These are phyloP conservation scores for Blastobotrys buckinghamii DNA, from an alignment of 1,139 yeast species.

Conservation along the genomic window DNA sequence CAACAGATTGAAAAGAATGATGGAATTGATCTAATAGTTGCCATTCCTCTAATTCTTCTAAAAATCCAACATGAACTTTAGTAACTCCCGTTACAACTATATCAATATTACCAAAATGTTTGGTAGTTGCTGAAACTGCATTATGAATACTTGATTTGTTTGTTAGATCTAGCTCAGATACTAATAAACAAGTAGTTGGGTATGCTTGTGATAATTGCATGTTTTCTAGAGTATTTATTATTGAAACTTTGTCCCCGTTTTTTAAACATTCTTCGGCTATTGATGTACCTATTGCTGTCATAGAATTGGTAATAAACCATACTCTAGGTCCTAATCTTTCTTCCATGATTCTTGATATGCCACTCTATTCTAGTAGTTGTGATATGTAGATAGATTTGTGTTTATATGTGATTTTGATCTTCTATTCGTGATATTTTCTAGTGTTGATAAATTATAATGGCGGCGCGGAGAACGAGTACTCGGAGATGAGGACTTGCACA, in stretches of 20 bases:
- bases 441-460: no score
- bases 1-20: conserved; percentile 26
- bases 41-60: conserved; percentile 30
- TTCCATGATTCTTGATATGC: no score
- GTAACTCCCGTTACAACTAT: conserved; percentile 23
- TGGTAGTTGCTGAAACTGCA: conserved; percentile 1
- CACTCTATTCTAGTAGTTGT: no score
- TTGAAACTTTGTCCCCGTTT: conserved; percentile 5
- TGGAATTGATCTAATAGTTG: conserved; percentile 30
- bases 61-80: conserved; percentile 20
- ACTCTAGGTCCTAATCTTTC: not conserved
- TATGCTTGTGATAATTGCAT: not conserved
- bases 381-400: no score
- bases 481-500: no score
- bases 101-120: conserved; percentile 26
- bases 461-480: no score
- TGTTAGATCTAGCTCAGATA: not conserved
- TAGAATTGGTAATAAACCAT: conserved; percentile 7
- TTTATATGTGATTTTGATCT: no score
- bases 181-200: not conserved
- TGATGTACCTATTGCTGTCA: conserved; percentile 2
- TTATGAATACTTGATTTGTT: conserved; percentile 1
- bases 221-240: not conserved
- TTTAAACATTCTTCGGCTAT: conserved; percentile 7
- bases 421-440: no score